These are phyloP conservation scores for Echria macrotheca DNA, from an alignment of 495 filamentous ascomycete species.

Conservation along the genomic window DNA sequence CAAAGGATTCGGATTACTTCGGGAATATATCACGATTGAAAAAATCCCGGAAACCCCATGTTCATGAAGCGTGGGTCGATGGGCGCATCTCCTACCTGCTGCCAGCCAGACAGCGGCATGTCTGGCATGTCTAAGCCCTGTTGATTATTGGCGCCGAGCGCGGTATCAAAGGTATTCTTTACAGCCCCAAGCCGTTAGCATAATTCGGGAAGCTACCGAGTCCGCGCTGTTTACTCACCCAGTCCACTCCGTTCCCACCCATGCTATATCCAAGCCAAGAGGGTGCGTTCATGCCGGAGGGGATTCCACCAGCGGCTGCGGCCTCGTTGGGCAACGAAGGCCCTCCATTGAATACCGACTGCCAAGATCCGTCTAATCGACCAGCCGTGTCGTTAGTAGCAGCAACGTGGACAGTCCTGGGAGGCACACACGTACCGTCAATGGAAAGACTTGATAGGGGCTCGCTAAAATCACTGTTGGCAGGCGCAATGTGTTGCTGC, in stretches of 20 bases:
- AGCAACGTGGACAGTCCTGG: too few species aligned
- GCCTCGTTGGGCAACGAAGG: too few species aligned
- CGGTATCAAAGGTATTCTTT: slow-evolving; percentile 16
- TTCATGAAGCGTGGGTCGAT: background rate
- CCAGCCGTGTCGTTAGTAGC: background rate
- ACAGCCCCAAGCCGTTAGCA: background rate
- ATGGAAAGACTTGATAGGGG: background rate
- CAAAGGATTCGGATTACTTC: too few species aligned
- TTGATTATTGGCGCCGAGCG: slow-evolving; percentile 4
- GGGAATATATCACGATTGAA: too few species aligned
- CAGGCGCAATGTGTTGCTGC: background rate
- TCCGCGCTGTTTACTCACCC: slow-evolving; percentile 12
- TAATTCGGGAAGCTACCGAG: background rate
- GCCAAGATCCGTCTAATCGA: too few species aligned
- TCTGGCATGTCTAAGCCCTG: background rate
- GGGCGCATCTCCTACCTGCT: background rate
- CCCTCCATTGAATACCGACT: too few species aligned
- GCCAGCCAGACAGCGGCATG: background rate
- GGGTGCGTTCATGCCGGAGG: too few species aligned
- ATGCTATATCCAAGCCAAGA: too few species aligned
- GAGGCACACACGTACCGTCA: background rate
- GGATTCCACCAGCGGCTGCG: background rate
- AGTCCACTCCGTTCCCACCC: too few species aligned
- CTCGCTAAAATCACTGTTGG: background rate
- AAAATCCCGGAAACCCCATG: background rate